Percentiles rank a stretch among this genome's conserved stretches.
Conservation (phyloP, 257 asterid species). For the Handroanthus guayacan region DNA sequence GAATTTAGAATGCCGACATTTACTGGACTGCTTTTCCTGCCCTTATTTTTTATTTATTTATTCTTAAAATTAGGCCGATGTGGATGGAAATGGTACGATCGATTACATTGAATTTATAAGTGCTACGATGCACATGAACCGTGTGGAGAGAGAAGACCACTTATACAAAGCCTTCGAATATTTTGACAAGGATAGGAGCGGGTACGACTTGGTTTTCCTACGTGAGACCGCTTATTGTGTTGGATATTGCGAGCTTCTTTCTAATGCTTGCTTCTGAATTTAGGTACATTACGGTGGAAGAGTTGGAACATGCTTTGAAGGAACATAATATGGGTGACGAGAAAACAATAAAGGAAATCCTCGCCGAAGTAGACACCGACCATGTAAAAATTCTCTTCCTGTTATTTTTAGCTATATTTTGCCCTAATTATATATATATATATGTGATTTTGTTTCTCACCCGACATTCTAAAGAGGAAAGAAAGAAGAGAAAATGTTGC, state of each 20-base stretch:
- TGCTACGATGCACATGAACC: constrained; percentile 97
- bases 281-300: constrained; percentile 87
- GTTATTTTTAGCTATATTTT: constrained; percentile 2
- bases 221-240: constrained; percentile 18
- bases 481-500: background rate
- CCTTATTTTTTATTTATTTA: background rate
- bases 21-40: background rate
- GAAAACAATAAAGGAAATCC: constrained; percentile 86
- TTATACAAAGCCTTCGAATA: constrained; percentile 86
- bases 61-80: constrained; percentile 71
- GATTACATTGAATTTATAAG: constrained; percentile 89
- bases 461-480: background rate
- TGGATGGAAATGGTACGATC: constrained; percentile 88
- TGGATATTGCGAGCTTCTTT: constrained; percentile 24
- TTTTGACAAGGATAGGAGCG: constrained; percentile 94
- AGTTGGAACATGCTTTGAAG: constrained; percentile 80
- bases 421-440: background rate
- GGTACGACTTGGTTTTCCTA: constrained; percentile 48
- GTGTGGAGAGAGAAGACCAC: constrained; percentile 89
- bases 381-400: constrained; percentile 46
- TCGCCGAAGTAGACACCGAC: constrained; percentile 93
- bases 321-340: constrained; percentile 84
- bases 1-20: background rate
- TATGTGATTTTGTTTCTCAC: background rate
- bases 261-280: constrained; percentile 32